Evolutionary conservation across 2,329 filamentous ascomycete genomes (phyloP), one percentile per base, ranked within the genome.

Genomic region (Chaetomium sp.): DNA sequence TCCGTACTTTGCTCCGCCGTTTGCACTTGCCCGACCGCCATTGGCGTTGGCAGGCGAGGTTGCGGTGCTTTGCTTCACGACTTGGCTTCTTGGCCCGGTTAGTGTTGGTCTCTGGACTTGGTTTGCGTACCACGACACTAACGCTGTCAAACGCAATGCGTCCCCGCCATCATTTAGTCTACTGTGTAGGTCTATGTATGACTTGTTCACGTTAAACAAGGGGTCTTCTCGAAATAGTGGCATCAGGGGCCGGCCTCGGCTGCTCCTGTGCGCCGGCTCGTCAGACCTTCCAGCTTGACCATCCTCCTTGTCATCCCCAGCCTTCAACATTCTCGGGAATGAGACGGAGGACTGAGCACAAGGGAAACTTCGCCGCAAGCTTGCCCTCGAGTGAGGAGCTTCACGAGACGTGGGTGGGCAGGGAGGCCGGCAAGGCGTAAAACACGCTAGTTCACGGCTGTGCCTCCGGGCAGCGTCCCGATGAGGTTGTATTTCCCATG

Each of bases 201-300:
- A 12, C 35, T 31, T 31, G 19, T 61, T 27, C 29, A 53, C 29
- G 21, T 45, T 21, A 21, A 19, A 6, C 16, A 29, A 42, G 31
- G n/a, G 47, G 21, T 47, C 55, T 54, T 33, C 55, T 58, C 47
- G 55, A 49, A 54, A 50, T 31, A 56, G 38, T 42, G 51, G 51
- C 53, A 56, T 49, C 51, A 25, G 33, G 9, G 5, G 59, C 54
- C 50, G 58, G 35, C 35, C 50, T 33, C 54, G 50, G 59, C 57
- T 61, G 59, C 12, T 16, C 19, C 25, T 61, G 35, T 16, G 45
- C 12, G 29, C 12, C 7, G 4, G 8, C 50, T 61, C 35, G 59
- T 49, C 57, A 42, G 47, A 50, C 47, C 29, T 35, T 55, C 31
- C 29, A 55, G 31, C 53, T 45, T 60, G 58, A 10, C 33, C 58